These are phyloP conservation scores for Emericellopsis atlantica DNA, from an alignment of 2,329 filamentous ascomycete genomes.

Conservation along the genomic window DNA sequence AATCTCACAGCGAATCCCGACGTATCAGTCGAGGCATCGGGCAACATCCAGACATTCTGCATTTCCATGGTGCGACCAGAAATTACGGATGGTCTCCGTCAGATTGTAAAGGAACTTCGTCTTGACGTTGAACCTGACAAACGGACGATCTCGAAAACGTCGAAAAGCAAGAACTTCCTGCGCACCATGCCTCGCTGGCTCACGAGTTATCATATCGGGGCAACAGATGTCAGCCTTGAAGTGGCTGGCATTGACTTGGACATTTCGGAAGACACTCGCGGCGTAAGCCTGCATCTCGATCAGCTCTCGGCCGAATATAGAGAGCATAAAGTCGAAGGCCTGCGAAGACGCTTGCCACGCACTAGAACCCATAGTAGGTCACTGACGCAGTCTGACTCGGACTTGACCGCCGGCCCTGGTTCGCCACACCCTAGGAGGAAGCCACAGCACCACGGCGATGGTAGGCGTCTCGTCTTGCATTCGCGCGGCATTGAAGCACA, in stretches of 20 bases:
- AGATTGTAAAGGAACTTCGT: constrained; percentile 77
- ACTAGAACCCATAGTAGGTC: constrained; percentile 66
- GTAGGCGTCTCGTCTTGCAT: constrained; percentile 69
- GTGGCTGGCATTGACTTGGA: constrained; percentile 77
- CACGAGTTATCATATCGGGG: constrained; percentile 70
- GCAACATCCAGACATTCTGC: constrained; percentile 74
- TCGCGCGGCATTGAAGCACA: constrained; percentile 78
- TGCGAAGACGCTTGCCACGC: constrained; percentile 44
- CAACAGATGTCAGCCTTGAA: constrained; percentile 80
- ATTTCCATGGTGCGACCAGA: constrained; percentile 84
- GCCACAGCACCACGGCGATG: constrained; percentile 52
- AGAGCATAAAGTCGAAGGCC: constrained; percentile 60
- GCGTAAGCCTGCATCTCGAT: constrained; percentile 76
- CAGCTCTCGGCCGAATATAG: constrained; percentile 83
- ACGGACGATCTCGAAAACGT: constrained; percentile 31
- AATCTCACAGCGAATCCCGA: constrained; percentile 79
- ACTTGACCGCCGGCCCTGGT: constrained; percentile 27
- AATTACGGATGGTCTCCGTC: constrained; percentile 81
- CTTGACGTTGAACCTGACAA: constrained; percentile 54
- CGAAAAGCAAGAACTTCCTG: constrained; percentile 54
- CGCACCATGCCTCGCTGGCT: constrained; percentile 76
- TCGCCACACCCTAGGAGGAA: constrained; percentile 35
- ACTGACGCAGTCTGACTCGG: constrained; percentile 55
- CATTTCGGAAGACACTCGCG: constrained; percentile 71
- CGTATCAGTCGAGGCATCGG: constrained; percentile 67